A percentile compares a stretch with the other conserved stretches of the same genome.
These are phyloP conservation scores for Boletus mariae DNA, from an alignment of 1,284 basidiomycete species.

Conservation along the genomic window DNA sequence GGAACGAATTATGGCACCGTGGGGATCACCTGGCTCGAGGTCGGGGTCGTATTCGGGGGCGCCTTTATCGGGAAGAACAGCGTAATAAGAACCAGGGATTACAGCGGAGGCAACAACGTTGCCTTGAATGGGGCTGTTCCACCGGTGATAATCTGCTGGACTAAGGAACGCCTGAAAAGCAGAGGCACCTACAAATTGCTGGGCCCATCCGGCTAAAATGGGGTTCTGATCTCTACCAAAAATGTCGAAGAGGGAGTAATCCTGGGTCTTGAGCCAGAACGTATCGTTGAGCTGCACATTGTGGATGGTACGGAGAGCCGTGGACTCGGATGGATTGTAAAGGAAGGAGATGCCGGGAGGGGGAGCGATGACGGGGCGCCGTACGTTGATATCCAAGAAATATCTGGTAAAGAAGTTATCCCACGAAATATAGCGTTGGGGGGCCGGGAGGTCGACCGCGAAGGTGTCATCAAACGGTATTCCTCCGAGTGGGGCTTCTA, in stretches of 20 bases:
- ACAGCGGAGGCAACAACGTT: slow-evolving; percentile 25
- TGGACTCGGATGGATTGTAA: slow-evolving; percentile 46
- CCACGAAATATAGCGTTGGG: slow-evolving; percentile 2
- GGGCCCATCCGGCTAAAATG: too few relatives aligned
- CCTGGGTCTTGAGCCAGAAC: slow-evolving; percentile 48
- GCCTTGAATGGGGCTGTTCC: slow-evolving; percentile 52
- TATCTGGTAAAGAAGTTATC: not conserved
- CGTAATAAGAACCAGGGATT: slow-evolving; percentile 47
- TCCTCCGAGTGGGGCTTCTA: slow-evolving; percentile 1
- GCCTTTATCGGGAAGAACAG: slow-evolving; percentile 20
- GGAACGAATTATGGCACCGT: slow-evolving; percentile 39
- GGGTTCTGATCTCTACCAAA: slow-evolving; percentile 17
- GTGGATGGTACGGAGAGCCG: slow-evolving; percentile 35
- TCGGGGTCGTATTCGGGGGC: not conserved
- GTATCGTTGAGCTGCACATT: slow-evolving; percentile 36
- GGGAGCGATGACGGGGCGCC: slow-evolving; percentile 33
- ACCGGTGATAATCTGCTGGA: slow-evolving; percentile 48
- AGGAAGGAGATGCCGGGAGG: slow-evolving; percentile 14
- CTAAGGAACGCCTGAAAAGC: slow-evolving; percentile 54
- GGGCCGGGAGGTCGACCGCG: too few relatives aligned
- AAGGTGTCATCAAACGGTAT: not conserved
- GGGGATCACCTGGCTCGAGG: slow-evolving; percentile 10
- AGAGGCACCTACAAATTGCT: slow-evolving; percentile 44
- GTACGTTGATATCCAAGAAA: slow-evolving; percentile 4
- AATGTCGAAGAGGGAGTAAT: slow-evolving; percentile 41